A percentile compares a stretch with the other conserved stretches of the same genome.
phyloP scores from a whole-genome alignment of 78 protist genomes.

The Anaeramoeba ignava region DNA sequence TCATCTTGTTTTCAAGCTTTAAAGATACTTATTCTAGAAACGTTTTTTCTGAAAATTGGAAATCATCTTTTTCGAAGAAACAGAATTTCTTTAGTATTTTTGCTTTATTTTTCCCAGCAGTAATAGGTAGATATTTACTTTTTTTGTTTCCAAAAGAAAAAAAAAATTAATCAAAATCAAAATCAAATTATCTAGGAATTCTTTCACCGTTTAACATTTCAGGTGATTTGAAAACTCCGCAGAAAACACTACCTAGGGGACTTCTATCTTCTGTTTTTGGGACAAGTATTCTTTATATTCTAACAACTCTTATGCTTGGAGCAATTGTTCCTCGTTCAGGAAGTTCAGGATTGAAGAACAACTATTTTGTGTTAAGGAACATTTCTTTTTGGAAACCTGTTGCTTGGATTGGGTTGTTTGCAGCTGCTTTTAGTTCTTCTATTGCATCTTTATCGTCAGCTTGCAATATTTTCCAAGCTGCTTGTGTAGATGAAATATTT shows the following conservation, averaged over 20 bases:
- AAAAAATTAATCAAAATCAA: background rate
- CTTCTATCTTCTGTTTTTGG: slow-evolving; percentile 18
- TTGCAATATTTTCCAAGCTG: slow-evolving; percentile 44
- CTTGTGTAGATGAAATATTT: slow-evolving; percentile 39
- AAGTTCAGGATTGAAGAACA: background rate
- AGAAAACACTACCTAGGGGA: slow-evolving; percentile 50
- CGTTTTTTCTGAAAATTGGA: too few relatives aligned
- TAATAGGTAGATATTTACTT: too few relatives aligned
- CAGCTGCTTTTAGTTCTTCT: slow-evolving; percentile 30
- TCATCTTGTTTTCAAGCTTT: too few relatives aligned
- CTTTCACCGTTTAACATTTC: slow-evolving; percentile 51
- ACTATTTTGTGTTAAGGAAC: background rate
- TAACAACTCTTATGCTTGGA: background rate
- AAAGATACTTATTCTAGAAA: too few relatives aligned
- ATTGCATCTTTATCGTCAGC: slow-evolving; percentile 40
- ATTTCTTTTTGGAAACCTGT: background rate
- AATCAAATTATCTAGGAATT: slow-evolving; percentile 32
- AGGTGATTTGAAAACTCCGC: slow-evolving; percentile 43
- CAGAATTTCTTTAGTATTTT: too few relatives aligned
- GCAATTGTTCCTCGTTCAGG: background rate
- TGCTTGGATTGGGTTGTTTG: slow-evolving; percentile 19
- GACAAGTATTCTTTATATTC: slow-evolving; percentile 22
- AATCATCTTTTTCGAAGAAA: too few relatives aligned
- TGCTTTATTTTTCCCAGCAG: too few relatives aligned
- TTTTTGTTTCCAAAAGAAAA: too few relatives aligned